phyloP scores from a whole-genome alignment of 75 land plant species.

The Larix kaempferi region DNA sequence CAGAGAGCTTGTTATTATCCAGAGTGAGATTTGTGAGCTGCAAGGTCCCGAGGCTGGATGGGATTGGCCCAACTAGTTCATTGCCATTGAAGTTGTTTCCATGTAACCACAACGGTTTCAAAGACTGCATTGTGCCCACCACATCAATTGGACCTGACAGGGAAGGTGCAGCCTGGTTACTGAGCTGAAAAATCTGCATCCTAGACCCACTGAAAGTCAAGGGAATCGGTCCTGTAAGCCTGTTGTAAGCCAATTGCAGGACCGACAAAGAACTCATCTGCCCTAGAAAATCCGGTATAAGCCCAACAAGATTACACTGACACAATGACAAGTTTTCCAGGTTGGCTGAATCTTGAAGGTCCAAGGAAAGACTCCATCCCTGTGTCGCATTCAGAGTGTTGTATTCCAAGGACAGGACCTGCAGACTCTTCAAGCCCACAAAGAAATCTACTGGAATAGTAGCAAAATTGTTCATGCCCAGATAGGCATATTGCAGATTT shows the following conservation, averaged over 20 bases:
- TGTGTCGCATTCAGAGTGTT: constrained; percentile 38
- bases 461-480: constrained; percentile 55
- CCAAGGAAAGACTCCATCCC: constrained; percentile 72
- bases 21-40: constrained; percentile 30
- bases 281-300: constrained; percentile 70
- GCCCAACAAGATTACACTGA: constrained; percentile 59
- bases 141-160: constrained; percentile 49
- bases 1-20: constrained; percentile 60
- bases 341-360: constrained; percentile 27
- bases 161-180: constrained; percentile 42
- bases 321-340: constrained; percentile 52
- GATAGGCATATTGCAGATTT: constrained; percentile 40
- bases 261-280: constrained; percentile 24
- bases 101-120: constrained; percentile 61
- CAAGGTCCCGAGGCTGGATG: constrained; percentile 32
- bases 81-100: constrained; percentile 76
- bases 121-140: constrained; percentile 41
- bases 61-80: constrained; percentile 66
- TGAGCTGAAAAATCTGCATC: constrained; percentile 54
- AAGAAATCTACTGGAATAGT: constrained; percentile 80
- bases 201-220: constrained; percentile 25
- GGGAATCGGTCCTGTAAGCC: constrained; percentile 65
- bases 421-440: constrained; percentile 35
- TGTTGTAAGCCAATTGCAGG: constrained; percentile 56
- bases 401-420: constrained; percentile 47